Conservation (phyloP, 2,329 filamentous ascomycete species). For the Cylindrodendrum hubeiense region DNA sequence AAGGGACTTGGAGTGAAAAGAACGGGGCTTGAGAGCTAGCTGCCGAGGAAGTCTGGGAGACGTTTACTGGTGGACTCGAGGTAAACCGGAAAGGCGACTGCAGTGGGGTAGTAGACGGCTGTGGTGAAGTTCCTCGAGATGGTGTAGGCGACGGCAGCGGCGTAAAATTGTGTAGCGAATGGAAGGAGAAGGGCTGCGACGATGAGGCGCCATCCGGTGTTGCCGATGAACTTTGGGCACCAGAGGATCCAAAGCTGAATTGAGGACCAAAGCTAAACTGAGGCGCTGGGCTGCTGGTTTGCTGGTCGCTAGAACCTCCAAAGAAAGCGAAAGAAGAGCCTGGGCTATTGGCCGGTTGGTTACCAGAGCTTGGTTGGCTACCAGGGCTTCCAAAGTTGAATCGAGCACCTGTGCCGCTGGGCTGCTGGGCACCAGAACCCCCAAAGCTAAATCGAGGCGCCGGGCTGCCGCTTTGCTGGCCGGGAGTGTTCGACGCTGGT, state of each 20-base stretch:
- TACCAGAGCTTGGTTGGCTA: too few species aligned
- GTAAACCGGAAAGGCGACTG: background rate
- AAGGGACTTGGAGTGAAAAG: background rate
- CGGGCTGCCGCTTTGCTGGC: background rate
- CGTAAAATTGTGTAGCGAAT: slow-evolving; percentile 7
- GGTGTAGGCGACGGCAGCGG: slow-evolving; percentile 5
- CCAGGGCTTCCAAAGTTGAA: too few species aligned
- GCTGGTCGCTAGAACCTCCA: background rate
- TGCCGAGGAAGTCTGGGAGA: background rate
- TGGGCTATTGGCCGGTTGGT: too few species aligned
- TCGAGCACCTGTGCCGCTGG: too few species aligned
- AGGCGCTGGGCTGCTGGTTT: too few species aligned
- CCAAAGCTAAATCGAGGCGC: slow-evolving; percentile 1
- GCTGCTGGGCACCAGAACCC: too few species aligned
- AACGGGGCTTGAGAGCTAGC: background rate
- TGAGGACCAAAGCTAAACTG: too few species aligned
- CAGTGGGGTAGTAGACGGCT: background rate
- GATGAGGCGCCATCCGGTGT: background rate
- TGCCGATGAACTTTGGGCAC: background rate
- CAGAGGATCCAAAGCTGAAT: too few species aligned
- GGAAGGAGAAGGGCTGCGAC: background rate
- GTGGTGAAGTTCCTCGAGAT: slow-evolving; percentile 2
- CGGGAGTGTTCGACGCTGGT: background rate
- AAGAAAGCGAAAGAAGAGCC: too few species aligned
- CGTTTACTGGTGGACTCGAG: background rate